Evolutionary conservation across 768 basidiomycete species (phyloP), one percentile per base, ranked within the genome.

Genomic region (Suillus ampliporus): DNA sequence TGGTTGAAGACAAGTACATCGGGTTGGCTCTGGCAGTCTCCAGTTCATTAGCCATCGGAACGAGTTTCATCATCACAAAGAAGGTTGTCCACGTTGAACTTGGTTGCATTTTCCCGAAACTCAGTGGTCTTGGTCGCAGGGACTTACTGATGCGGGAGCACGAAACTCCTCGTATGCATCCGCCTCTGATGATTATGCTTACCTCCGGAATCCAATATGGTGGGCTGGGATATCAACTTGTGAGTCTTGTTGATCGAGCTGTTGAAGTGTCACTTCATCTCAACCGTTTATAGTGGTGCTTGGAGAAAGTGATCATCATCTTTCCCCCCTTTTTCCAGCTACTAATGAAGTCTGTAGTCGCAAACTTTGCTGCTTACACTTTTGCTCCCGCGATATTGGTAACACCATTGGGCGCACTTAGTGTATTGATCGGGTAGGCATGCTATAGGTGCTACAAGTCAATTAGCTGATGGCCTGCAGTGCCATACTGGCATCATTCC

Each of bases 11-110:
- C 80, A 97, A 95, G 80, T 97, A 95, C 74, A 94, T 98, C 54
- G 97, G 97, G 37, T 85, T 99, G 58, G 84, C 87, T 28, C 86
- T 99, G 60, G 96, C 97, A 58, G 78, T 99, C 54, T 88, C 89
- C 21, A 87, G 94, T 68, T 91, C 92, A 14, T 72, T 92, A 28
- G 89, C 91, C 62, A 99, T 99, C 68, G 97, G 97, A 56, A 92
- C 91, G 43, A 97, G 95, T 76, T 97, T 95, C 76, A 97, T 99
- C 73, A 97, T 99, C 74, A 99, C 97, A 19, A 99, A 99, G 86
- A 99, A 97, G 90, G 97, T 92, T 57, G 67, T 78, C 52, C 11
- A 2, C 43, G 26, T 47, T 14, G 44, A 48, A 28, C 35, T 35
- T 46, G 17, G n/a, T 31, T 50, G 60, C 31, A 23, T 35, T 19